phyloP scores from a whole-genome alignment of 768 basidiomycete genomes.

The Boletellus emodensis region DNA sequence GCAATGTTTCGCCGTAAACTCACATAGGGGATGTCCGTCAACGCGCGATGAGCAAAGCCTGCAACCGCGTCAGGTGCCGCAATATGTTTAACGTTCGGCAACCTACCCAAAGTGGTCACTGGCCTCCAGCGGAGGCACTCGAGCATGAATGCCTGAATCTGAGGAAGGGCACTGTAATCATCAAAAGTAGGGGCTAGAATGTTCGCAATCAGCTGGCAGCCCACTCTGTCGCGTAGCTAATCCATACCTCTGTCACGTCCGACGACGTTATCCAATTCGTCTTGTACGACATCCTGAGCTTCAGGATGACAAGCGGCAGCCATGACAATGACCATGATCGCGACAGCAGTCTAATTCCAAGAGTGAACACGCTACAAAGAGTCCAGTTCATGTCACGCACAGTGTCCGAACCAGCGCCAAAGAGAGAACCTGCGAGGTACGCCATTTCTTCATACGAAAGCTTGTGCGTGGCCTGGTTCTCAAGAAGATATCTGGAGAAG shows the following conservation, averaged over 20 bases:
- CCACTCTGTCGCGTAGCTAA: not conserved
- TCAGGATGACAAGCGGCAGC: slow-evolving; percentile 54
- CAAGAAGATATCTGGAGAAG: slow-evolving; percentile 56
- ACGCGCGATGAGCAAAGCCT: slow-evolving; percentile 64
- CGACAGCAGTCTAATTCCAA: slow-evolving; percentile 44
- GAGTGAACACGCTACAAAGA: not conserved
- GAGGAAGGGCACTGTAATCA: slow-evolving; percentile 34
- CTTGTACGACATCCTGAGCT: slow-evolving; percentile 47
- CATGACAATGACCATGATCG: slow-evolving; percentile 53
- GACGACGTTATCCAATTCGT: slow-evolving; percentile 51
- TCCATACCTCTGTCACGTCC: slow-evolving; percentile 37
- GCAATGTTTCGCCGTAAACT: slow-evolving; percentile 4
- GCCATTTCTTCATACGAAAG: slow-evolving; percentile 56
- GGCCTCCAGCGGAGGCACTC: slow-evolving; percentile 43
- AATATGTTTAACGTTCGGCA: not conserved
- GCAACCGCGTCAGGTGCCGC: not conserved
- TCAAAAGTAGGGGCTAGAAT: slow-evolving; percentile 38
- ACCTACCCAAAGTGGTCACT: slow-evolving; percentile 31
- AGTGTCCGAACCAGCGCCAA: slow-evolving; percentile 65
- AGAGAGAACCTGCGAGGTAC: slow-evolving; percentile 61
- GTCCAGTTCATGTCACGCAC: slow-evolving; percentile 19
- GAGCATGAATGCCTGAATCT: slow-evolving; percentile 38
- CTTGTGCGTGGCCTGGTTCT: slow-evolving; percentile 50
- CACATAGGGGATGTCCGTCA: slow-evolving; percentile 62
- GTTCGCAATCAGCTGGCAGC: not conserved